These are phyloP conservation scores for Juglanconis juglandina DNA, from an alignment of 2,329 filamentous ascomycete genomes.

Conservation along the genomic window DNA sequence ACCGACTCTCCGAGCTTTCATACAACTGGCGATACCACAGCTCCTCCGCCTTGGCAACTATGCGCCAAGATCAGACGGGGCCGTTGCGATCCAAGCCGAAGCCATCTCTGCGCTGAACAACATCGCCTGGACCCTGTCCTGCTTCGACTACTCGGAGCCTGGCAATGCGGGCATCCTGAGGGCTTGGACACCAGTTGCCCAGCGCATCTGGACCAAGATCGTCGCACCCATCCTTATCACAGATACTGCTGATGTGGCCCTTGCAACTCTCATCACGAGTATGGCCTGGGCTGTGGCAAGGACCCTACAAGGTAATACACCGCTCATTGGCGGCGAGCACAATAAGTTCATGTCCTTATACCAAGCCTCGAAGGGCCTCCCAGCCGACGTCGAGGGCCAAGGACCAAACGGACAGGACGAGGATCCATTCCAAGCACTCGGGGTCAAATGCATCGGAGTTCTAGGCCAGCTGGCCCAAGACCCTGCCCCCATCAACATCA, in stretches of 20 bases:
- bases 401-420: slow-evolving; percentile 28
- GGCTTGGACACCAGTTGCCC: slow-evolving; percentile 52
- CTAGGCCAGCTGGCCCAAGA: slow-evolving; percentile 60
- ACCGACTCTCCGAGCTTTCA: slow-evolving; percentile 49
- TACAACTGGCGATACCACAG: slow-evolving; percentile 44
- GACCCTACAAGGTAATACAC: slow-evolving; percentile 47
- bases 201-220: slow-evolving; percentile 55
- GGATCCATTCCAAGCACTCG: slow-evolving; percentile 60
- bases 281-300: slow-evolving; percentile 64
- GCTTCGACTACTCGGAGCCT: slow-evolving; percentile 55
- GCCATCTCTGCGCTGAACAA: slow-evolving; percentile 63
- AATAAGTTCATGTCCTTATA: slow-evolving; percentile 64
- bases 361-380: slow-evolving; percentile 49
- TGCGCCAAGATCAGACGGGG: slow-evolving; percentile 37
- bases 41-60: slow-evolving; percentile 46
- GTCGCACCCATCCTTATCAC: slow-evolving; percentile 56
- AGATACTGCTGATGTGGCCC: slow-evolving; percentile 58
- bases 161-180: slow-evolving; percentile 49
- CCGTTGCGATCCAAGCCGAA: slow-evolving; percentile 45
- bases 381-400: slow-evolving; percentile 11
- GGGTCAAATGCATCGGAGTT: slow-evolving; percentile 65
- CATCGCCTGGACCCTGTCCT: slow-evolving; percentile 63
- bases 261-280: slow-evolving; percentile 62
- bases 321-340: slow-evolving; percentile 52
- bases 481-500: slow-evolving; percentile 50